These are phyloP conservation scores for Alternaria longipes DNA, from an alignment of 2,329 filamentous ascomycete species.

Conservation along the genomic window DNA sequence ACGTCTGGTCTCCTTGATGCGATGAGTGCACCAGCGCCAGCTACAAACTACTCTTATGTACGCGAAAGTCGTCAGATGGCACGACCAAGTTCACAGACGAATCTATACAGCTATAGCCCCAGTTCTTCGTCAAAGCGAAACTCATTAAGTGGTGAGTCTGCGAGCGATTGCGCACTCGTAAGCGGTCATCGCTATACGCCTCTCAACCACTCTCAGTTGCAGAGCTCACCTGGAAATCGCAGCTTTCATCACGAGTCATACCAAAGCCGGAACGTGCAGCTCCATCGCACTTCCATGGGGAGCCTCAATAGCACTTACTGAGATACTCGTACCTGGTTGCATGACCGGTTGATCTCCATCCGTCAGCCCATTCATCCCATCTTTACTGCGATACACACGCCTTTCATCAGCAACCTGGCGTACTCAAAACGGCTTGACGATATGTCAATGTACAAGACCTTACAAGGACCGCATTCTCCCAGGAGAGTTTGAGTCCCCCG, in stretches of 20 bases:
- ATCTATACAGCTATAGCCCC: constrained; percentile 53
- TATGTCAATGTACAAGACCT: background rate
- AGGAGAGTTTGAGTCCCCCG: background rate
- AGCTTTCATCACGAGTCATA: constrained; percentile 12
- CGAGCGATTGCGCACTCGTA: constrained; percentile 47
- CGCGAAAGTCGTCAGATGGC: constrained; percentile 27
- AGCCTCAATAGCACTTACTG: constrained; percentile 25
- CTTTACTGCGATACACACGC: background rate
- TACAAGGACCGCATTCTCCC: background rate
- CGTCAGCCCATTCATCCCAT: background rate
- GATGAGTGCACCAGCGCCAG: constrained; percentile 28
- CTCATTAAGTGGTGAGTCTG: constrained; percentile 30
- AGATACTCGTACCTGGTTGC: constrained; percentile 11
- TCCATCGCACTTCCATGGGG: constrained; percentile 26
- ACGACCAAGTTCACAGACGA: constrained; percentile 45
- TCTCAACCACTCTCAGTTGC: constrained; percentile 34
- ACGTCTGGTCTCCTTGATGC: constrained; percentile 34
- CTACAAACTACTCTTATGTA: constrained; percentile 37
- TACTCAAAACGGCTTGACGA: background rate
- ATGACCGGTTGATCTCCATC: background rate
- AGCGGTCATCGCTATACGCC: constrained; percentile 53
- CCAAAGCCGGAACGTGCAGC: constrained; percentile 9
- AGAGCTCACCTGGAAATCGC: constrained; percentile 12
- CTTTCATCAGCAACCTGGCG: background rate
- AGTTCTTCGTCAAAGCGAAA: constrained; percentile 44